Base-by-base conservation (phyloP, 148 eudicot species). In the Diospyros kaki region DNA sequence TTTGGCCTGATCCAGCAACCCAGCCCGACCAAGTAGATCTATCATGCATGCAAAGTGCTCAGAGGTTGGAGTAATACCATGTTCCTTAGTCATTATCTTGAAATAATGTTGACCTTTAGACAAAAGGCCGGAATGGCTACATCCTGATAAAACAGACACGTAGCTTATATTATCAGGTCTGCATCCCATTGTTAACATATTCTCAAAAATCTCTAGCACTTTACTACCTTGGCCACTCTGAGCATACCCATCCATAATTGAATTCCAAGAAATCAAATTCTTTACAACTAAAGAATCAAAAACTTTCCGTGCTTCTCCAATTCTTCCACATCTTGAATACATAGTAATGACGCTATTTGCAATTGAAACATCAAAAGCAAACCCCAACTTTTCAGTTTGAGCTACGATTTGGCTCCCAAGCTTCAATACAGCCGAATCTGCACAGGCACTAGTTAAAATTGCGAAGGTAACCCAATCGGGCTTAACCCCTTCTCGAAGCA, bases 21-120 rank as follows among this genome's bases (percentile, higher is more conserved):
- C 84, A 42, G 81, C 84, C 14, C 83, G 73, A 58, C 83, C 80
- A 52, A 79, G 83, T 50, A 84, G 72, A 54, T 81, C 86, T 54
- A 84, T 81, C 81, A 84, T 71, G 61, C 83, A 79, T 54, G 79
- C 74, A 59, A 73, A 84, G 71, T 84, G 84, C 59, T 81, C 87
- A 72, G 44, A 60, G 38, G 65, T 67, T 44, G 84, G 87, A 50
- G 59, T 41, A 41, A 78, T 72, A 3, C 75, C 77, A 76, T 81
- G 87, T 65, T 75, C 70, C 13, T 76, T 68, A 15, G 58, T 74
- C 85, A 84, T 79, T 67, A 73, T 73, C 53, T 81, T 69, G 59
- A 79, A 76, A 78, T 79, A 82, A 63, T 72, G 71, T 46, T 70
- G 75, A 44, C 79, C 85, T 74, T 79, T 76, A 54, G 50, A 50